Conservation (phyloP, 768 basidiomycete genomes). For the Rhodosporidiobolus odoratus region DNA sequence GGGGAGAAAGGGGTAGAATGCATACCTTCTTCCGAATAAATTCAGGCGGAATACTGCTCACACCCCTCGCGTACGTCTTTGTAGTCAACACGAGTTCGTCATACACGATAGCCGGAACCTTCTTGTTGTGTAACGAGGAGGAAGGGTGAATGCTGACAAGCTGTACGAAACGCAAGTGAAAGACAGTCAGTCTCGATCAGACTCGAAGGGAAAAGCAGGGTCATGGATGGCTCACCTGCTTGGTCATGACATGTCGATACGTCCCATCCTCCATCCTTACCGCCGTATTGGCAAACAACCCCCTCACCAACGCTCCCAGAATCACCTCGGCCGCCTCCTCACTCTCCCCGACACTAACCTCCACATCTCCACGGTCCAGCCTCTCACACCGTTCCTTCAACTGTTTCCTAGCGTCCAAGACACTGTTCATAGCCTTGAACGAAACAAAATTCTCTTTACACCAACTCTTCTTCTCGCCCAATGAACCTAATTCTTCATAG, state of each 20-base stretch:
- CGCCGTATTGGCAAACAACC: slow-evolving; percentile 76
- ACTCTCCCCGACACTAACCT: slow-evolving; percentile 52
- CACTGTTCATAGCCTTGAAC: slow-evolving; percentile 70
- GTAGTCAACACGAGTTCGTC: slow-evolving; percentile 87
- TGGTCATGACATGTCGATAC: slow-evolving; percentile 62
- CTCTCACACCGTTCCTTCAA: slow-evolving; percentile 62
- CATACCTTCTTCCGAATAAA: slow-evolving; percentile 45
- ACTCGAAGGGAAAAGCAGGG: neutral
- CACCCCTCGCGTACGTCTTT: slow-evolving; percentile 84
- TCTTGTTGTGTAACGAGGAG: slow-evolving; percentile 73
- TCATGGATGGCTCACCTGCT: slow-evolving; percentile 43
- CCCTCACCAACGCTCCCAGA: slow-evolving; percentile 65
- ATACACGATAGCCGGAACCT: slow-evolving; percentile 79
- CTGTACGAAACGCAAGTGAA: slow-evolving; percentile 43
- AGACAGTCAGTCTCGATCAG: neutral
- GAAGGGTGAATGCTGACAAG: slow-evolving; percentile 85
- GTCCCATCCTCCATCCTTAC: slow-evolving; percentile 75
- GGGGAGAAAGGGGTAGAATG: neutral
- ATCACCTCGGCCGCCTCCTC: slow-evolving; percentile 68
- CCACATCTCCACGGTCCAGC: slow-evolving; percentile 56
- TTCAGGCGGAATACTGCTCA: slow-evolving; percentile 68
- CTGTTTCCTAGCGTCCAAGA: slow-evolving; percentile 73
- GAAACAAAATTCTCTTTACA: slow-evolving; percentile 78
- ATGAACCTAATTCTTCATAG: slow-evolving; percentile 57
- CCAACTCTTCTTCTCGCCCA: slow-evolving; percentile 56